Base-by-base conservation (phyloP, 2,329 filamentous ascomycete species). In the Calonectria montana region DNA sequence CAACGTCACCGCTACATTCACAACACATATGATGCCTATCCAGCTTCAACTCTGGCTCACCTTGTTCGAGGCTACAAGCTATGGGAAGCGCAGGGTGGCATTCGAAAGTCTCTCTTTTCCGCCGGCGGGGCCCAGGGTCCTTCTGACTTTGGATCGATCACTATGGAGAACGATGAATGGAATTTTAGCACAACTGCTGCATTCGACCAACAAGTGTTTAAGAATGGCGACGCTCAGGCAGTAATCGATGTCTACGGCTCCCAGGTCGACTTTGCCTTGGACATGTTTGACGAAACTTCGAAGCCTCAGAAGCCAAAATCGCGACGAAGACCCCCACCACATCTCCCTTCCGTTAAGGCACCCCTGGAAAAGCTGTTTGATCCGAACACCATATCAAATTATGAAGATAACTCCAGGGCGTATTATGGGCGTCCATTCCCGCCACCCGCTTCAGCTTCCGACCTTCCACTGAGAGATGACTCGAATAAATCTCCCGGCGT, bases 31-130 rank as follows among this genome's bases (percentile, higher is more conserved):
- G 85, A 89, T 16, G 85, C 85, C 53, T 92, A 94, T 77, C 94
- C 94, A 0, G 91, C 91, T 0, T 88, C 88, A 0, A 88, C 87
- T 5, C 87, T 96, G 2, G 85, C 90, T 2, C 87, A 91, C 71
- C 86, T 96, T 1, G 92, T 96, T 12, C 90, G 91, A 74, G 91
- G 90, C 15, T 96, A 93, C 83, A 92, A 91, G 79, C 80, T 92
- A 23, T 96, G 94, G 94, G 94, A 96, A 81, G 88, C 91, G 9
- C 89, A 91, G 76, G 94, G 94, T 27, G 94, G 94, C 31, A 91
- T 90, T 75, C 89, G 94, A 55, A 90, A 89, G 73, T 93, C 91
- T 18, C 84, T 93, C 1, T 93, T 93, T 74, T 87, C 87, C 7
- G 82, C 86, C 3, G 89, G 89, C 25, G 91, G 91, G 70, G 91